Percentiles rank a stretch among this genome's conserved stretches.
Evolutionary conservation across 139 green algal species (phyloP).

Genomic region (Desmodesmus armatus): DNA sequence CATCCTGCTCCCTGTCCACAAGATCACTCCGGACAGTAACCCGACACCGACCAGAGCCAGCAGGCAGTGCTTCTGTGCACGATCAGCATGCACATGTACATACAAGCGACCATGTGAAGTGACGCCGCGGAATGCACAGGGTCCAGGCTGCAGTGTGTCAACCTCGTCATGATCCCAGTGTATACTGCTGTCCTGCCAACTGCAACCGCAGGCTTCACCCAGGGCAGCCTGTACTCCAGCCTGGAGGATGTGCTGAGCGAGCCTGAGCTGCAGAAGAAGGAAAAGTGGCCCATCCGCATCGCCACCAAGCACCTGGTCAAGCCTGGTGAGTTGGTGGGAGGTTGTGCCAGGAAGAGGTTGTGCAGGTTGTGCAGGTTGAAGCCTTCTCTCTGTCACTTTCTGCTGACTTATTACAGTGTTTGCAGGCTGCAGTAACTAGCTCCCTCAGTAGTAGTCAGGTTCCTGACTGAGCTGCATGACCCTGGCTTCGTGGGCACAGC

Average conservation of each 20-base stretch:
- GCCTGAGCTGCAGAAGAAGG: conserved; percentile 33
- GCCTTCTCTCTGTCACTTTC: background rate
- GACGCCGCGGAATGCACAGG: conserved; percentile 66
- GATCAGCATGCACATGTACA: no score
- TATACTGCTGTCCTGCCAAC: background rate
- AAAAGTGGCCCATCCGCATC: background rate
- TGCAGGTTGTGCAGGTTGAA: background rate
- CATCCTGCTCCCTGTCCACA: no score
- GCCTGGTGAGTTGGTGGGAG: background rate
- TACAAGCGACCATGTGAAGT: no score
- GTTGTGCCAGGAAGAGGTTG: background rate
- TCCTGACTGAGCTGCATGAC: no score
- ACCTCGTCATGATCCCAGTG: conserved; percentile 68
- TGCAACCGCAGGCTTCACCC: background rate
- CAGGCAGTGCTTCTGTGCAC: no score
- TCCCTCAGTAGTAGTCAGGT: no score
- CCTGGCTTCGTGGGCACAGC: no score
- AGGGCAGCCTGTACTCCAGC: background rate
- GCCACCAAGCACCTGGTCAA: conserved; percentile 16
- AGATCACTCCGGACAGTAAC: no score
- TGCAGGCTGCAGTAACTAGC: background rate
- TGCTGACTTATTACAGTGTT: background rate
- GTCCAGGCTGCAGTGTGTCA: conserved; percentile 89
- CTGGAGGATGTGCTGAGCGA: conserved; percentile 4
- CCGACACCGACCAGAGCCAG: no score